Evolutionary conservation across 2,329 filamentous ascomycete genomes (phyloP).

Genomic region (Paecilomyces dactylethromorphus): DNA sequence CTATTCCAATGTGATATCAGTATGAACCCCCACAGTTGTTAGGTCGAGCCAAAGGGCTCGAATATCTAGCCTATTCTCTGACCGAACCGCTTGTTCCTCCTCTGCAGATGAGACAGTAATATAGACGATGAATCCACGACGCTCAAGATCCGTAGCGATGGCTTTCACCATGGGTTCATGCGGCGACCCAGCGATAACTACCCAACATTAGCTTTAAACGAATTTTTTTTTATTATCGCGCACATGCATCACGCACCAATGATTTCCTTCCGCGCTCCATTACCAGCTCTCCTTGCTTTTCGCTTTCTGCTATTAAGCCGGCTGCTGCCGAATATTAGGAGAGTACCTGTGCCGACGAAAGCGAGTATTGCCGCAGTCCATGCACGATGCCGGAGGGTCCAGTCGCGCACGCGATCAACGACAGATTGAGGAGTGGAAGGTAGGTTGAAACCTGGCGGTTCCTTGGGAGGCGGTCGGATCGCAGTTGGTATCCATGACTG

Average conservation of each 20-base stretch:
- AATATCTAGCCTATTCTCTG: conserved; percentile 73
- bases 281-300: conserved; percentile 69
- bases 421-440: conserved; percentile 35
- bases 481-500: conserved; percentile 67
- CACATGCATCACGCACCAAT: conserved; percentile 40
- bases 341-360: conserved; percentile 58
- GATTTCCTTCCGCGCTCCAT: conserved; percentile 82
- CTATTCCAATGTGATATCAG: background rate
- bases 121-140: conserved; percentile 88
- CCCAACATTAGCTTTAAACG: conserved; percentile 15
- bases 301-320: conserved; percentile 56
- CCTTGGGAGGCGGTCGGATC: conserved; percentile 48
- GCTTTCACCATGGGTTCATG: conserved; percentile 77
- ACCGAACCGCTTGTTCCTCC: conserved; percentile 72
- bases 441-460: conserved; percentile 13
- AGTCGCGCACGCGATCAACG: conserved; percentile 57
- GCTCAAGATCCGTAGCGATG: conserved; percentile 77
- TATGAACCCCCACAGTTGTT: conserved; percentile 37
- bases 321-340: conserved; percentile 56
- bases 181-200: conserved; percentile 82
- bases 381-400: conserved; percentile 67
- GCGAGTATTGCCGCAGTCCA: conserved; percentile 65
- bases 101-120: conserved; percentile 79
- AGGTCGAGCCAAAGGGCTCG: conserved; percentile 76
- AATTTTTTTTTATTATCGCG: conserved; percentile 10